These are phyloP conservation scores for Urochloa ruziziensis DNA, from an alignment of 176 grass and related monocot genomes.

Conservation along the genomic window DNA sequence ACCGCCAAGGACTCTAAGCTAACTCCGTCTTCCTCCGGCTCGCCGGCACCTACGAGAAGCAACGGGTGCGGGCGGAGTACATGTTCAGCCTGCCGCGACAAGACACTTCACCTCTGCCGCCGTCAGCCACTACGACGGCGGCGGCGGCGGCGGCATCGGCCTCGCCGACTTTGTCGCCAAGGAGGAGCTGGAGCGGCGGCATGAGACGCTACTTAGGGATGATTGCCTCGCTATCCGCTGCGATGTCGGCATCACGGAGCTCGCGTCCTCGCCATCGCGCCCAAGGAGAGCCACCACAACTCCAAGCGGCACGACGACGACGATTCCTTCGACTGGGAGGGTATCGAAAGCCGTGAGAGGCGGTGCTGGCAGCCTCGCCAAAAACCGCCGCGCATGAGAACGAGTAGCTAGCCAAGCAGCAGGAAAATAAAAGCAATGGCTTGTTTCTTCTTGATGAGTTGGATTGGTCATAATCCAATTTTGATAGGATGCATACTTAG, in stretches of 20 bases:
- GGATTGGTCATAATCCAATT: no score
- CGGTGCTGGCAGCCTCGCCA: neutral
- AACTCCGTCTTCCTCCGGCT: no score
- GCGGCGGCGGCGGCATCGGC: neutral
- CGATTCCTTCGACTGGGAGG: neutral
- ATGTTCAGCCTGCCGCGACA: neutral
- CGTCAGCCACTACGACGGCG: no score
- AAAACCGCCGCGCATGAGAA: neutral
- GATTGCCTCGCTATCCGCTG: slow-evolving; percentile 8
- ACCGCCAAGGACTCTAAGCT: neutral
- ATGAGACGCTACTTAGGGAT: neutral
- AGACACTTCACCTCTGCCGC: neutral
- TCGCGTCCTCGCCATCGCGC: neutral
- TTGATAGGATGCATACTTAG: no score
- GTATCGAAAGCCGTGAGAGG: neutral
- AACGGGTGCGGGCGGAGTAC: neutral
- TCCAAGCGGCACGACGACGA: neutral
- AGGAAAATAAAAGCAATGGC: no score
- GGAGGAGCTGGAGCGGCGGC: neutral
- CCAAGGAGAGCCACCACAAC: neutral
- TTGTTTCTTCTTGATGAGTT: no score
- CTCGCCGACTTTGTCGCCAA: neutral
- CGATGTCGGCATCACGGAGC: neutral
- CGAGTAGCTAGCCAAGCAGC: no score
- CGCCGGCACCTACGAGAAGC: no score